Evolutionary conservation across 2,329 filamentous ascomycete species (phyloP).

Genomic region (Mollisia scopiformis): DNA sequence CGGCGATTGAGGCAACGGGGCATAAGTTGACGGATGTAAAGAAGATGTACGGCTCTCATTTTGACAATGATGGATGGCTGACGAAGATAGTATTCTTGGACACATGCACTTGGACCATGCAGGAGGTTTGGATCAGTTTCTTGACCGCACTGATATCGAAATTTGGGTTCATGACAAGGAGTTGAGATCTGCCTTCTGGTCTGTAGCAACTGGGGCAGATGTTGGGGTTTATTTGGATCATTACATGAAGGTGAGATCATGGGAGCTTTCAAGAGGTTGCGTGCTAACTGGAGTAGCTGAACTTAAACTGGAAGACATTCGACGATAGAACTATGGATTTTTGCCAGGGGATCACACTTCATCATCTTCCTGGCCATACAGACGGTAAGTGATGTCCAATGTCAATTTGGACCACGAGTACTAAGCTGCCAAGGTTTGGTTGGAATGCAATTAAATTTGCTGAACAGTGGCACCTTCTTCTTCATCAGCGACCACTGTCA

Average conservation of each 20-base stretch:
- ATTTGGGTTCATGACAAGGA: conserved; percentile 52
- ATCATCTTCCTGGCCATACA: conserved; percentile 34
- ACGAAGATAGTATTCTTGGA: conserved; percentile 40
- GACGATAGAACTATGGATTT: conserved; percentile 42
- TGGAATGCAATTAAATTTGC: conserved; percentile 39
- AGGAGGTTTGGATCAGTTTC: conserved; percentile 49
- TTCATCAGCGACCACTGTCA: conserved; percentile 40
- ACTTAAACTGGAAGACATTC: conserved; percentile 47
- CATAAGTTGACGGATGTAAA: conserved; percentile 49
- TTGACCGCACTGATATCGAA: conserved; percentile 42
- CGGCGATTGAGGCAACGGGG: conserved; percentile 40
- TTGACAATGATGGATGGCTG: background rate
- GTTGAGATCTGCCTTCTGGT: conserved; percentile 48
- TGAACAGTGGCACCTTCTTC: conserved; percentile 37
- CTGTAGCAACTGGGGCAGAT: conserved; percentile 45
- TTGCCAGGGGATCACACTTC: conserved; percentile 41
- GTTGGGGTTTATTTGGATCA: conserved; percentile 42
- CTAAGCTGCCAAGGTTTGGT: conserved; percentile 26
- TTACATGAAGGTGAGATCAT: conserved; percentile 32
- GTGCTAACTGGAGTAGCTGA: conserved; percentile 25
- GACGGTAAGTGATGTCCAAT: conserved; percentile 21
- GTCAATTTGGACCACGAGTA: background rate
- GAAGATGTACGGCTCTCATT: conserved; percentile 40
- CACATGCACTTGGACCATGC: conserved; percentile 53
- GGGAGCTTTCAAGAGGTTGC: background rate